These are phyloP conservation scores for Debaryomyces tyrocola DNA, from an alignment of 805 yeast species.

Conservation along the genomic window DNA sequence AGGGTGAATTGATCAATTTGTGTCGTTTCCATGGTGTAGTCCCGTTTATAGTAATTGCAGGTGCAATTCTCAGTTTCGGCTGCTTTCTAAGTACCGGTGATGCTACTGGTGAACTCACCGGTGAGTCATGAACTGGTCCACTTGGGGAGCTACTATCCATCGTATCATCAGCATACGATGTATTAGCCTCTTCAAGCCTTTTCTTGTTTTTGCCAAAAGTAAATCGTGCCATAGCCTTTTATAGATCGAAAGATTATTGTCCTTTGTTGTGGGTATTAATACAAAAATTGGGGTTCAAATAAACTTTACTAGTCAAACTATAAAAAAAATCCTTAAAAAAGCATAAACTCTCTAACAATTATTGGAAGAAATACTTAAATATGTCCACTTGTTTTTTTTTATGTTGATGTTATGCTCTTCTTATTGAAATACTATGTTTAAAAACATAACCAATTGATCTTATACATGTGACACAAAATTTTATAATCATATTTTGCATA, in stretches of 20 bases:
- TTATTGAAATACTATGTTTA: slow-evolving; percentile 1
- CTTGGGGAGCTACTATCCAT: slow-evolving; percentile 4
- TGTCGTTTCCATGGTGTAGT: slow-evolving; percentile 67
- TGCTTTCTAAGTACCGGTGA: slow-evolving; percentile 8
- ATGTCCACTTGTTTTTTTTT: slow-evolving; percentile 1
- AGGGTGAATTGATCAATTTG: slow-evolving; percentile 73
- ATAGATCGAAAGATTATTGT: neutral
- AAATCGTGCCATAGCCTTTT: slow-evolving; percentile 50
- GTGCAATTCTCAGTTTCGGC: slow-evolving; percentile 12
- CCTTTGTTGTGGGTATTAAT: neutral
- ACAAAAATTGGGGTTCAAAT: neutral
- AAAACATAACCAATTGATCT: neutral
- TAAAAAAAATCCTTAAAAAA: neutral
- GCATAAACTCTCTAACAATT: neutral
- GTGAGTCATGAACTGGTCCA: neutral
- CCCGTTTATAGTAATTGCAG: slow-evolving; percentile 7
- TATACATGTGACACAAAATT: neutral
- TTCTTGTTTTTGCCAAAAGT: slow-evolving; percentile 54
- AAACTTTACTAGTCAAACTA: too few species aligned
- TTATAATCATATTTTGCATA: neutral
- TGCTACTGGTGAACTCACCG: slow-evolving; percentile 1
- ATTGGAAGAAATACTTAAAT: neutral
- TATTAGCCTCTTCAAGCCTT: slow-evolving; percentile 12
- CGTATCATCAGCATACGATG: slow-evolving; percentile 2
- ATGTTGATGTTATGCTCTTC: slow-evolving; percentile 4